Evolutionary conservation across 164 flowering plant genomes (phyloP).

Genomic region (Piper longum): DNA sequence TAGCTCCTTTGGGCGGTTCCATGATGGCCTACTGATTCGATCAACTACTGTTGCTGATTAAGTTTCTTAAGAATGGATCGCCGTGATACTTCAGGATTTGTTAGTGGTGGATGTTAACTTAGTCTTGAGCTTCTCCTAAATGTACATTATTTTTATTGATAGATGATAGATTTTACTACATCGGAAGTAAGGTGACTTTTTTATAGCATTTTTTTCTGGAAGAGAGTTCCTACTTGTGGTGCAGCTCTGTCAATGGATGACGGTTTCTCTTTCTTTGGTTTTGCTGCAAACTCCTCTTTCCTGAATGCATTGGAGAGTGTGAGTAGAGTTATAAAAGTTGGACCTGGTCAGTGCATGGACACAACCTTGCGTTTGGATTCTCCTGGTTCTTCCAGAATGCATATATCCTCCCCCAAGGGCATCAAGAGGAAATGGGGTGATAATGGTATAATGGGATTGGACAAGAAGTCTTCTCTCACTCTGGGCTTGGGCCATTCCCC

Average conservation of each 20-base stretch:
- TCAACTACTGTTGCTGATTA: slow-evolving; percentile 12
- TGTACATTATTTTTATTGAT: slow-evolving; percentile 13
- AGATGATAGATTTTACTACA: slow-evolving; percentile 4
- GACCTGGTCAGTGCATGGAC: slow-evolving; percentile 26
- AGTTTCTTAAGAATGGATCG: slow-evolving; percentile 57
- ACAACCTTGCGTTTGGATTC: slow-evolving; percentile 53
- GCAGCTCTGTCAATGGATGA: slow-evolving; percentile 28
- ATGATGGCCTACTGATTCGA: slow-evolving; percentile 5
- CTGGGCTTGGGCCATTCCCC: slow-evolving; percentile 60
- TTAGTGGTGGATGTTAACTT: slow-evolving; percentile 70
- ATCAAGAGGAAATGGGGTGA: slow-evolving; percentile 62
- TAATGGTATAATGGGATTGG: slow-evolving; percentile 24
- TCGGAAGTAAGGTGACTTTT: slow-evolving; percentile 55
- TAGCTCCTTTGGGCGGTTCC: slow-evolving; percentile 1
- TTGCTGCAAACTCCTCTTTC: slow-evolving; percentile 23
- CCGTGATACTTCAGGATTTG: slow-evolving; percentile 92
- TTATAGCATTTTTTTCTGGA: slow-evolving; percentile 13
- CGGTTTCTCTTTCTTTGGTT: slow-evolving; percentile 34
- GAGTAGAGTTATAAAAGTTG: slow-evolving; percentile 21
- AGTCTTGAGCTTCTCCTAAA: slow-evolving; percentile 27
- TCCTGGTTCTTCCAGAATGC: slow-evolving; percentile 23
- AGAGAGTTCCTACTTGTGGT: slow-evolving; percentile 4
- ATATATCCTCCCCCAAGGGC: slow-evolving; percentile 33
- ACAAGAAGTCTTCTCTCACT: slow-evolving; percentile 37
- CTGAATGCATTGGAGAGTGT: slow-evolving; percentile 39